Evolutionary conservation across 495 filamentous ascomycete genomes (phyloP), one percentile per base, ranked within the genome.

Genomic region (Penicillium arizonense): DNA sequence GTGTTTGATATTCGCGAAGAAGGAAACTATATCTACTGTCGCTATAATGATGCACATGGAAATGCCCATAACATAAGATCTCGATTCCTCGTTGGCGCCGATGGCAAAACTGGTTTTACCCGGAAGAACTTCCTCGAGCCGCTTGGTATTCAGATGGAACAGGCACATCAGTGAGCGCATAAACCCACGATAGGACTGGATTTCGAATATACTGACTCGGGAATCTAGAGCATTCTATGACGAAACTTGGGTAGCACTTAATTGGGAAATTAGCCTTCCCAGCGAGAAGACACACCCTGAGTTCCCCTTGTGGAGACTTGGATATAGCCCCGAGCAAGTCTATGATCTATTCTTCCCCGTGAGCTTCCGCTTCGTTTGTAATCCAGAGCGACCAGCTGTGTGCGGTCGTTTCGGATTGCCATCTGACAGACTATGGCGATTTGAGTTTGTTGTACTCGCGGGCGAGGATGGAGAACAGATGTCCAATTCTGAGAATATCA

Each of bases 181-280:
- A 13, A 3, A 11, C 2, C n/a, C 44, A 21, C 10, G 11, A 7
- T 23, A 12, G 4, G 8, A 12, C 33, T 13, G 7, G 8, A n/a
- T 6, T 20, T n/a, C 12, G 16, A 37, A 5, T 11, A 5, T 43
- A 13, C 24, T 47, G 5, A 47, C 23, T 9, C 7, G 1, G 36
- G 12, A 57, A 12, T 53, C 50, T 44, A 63, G 69, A 20, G 71
- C 68, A 23, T 61, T 58, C 4, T 83, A 83, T 49, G 69, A 77
- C 35, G 80, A 71, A 46, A 76, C 68, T 0, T 83, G 79, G 78
- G 73, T 81, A 12, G 77, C 80, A 14, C 53, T 77, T 2, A 82
- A 82, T 36, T 72, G 75, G 67, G 41, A 78, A 32, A 65, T 81
- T 10, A 60, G 57, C 1, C 52, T 73, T 2, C 78, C 80, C 3